Base-by-base conservation (phyloP, 2,329 filamentous ascomycete species). In the Neoarthrinium moseri region DNA sequence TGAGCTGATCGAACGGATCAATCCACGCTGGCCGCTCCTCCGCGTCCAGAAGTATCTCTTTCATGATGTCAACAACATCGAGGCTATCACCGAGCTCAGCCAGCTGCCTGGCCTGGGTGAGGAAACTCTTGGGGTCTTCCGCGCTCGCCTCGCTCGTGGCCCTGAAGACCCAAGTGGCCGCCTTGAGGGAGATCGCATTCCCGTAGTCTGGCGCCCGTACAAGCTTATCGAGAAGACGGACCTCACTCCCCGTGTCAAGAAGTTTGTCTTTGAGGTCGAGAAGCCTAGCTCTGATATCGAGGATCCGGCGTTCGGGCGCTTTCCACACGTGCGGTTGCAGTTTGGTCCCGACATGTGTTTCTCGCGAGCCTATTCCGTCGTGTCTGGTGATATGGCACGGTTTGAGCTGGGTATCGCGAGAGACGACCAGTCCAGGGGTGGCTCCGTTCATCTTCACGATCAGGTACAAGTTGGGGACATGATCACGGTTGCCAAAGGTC, bases 361-460 rank as follows among this genome's bases (percentile, higher is more conserved):
- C 15, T 73, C 59, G 7, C 51, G 61, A 20, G 59, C 78, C 0
- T 87, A 86, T 52, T 86, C 82, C 0, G 67, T 87, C 7, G 75
- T 85, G 0, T 67, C 68, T 2, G 79, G 77, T 0, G 69, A 73
- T 44, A 66, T 66, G 21, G 67, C 69, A 27, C 63, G 63, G 2
- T 79, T 86, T 51, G 71, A 77, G 54, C 64, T 87, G 1, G 83
- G 80, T 13, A 68, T 87, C n/a, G 74, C 80, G 2, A 71, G 78
- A 4, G 78, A 79, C 10, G 66, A 72, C 5, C 60, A 70, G 2
- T 80, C 76, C 45, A 73, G 81, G 3, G 82, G 83, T 8, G 83
- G 80, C 0, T 86, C 83, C 0, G 60, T 62, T 15, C 84, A 76
- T 52, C 60, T 86, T 1, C 82, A 86, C 55, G 65, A 78, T 7